Percentiles rank a stretch among this genome's conserved stretches.
Conservation (phyloP, 305 asterid genomes). For the Fraxinus greggii region DNA sequence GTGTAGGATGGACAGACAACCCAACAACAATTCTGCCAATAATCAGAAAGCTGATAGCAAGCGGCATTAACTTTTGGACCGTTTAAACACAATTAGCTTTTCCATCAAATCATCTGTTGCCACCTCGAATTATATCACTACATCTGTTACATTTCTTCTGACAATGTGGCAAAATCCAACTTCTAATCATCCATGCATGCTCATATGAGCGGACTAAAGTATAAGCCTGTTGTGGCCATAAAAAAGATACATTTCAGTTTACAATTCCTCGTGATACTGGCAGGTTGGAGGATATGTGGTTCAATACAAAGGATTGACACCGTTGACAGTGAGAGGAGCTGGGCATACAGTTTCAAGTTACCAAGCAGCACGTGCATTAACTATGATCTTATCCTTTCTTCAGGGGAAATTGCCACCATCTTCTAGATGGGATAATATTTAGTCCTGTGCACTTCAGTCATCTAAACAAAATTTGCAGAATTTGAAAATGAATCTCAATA, state of each 20-base stretch:
- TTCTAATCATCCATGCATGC: neutral
- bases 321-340: constrained; percentile 48
- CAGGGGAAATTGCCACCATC: constrained; percentile 35
- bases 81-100: neutral
- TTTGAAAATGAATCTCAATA: neutral
- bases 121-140: neutral
- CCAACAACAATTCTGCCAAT: constrained; percentile 32
- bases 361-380: constrained; percentile 40
- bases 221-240: neutral
- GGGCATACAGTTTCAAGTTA: constrained; percentile 46
- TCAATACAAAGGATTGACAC: constrained; percentile 36
- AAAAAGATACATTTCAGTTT: neutral
- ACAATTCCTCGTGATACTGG: neutral
- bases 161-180: neutral
- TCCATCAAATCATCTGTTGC: neutral
- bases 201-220: neutral
- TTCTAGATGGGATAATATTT: neutral
- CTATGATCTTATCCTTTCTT: constrained; percentile 36
- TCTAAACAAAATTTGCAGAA: neutral
- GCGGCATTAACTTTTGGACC: constrained; percentile 24
- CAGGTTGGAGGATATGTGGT: constrained; percentile 51
- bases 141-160: neutral
- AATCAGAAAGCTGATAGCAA: constrained; percentile 27
- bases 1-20: constrained; percentile 31
- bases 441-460: neutral